Base-by-base conservation (phyloP, 2,329 filamentous ascomycete species). In the Huntiella bhutanensis region DNA sequence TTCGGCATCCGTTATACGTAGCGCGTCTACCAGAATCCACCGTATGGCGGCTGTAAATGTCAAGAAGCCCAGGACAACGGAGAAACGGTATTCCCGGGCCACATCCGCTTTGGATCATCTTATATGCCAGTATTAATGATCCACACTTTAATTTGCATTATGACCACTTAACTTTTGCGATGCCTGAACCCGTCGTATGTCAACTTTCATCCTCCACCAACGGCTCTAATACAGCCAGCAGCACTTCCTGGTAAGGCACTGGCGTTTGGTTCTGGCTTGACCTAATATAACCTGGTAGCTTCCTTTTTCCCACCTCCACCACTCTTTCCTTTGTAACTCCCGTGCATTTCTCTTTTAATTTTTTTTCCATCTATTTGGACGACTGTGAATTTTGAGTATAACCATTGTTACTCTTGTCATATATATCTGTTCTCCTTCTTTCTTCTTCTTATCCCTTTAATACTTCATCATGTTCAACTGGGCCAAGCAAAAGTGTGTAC, bases 401-500 rank as follows among this genome's bases (percentile, higher is more conserved):
- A 28, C 17, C n/a, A 22, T 33, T 22, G n/a, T 43, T 6, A 38
- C 41, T 45, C 36, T 45, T 19, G 41, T 37, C 13, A 38, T 41
- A 17, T 44, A 15, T 47, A 11, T 45, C 40, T 35, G 16, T 40
- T 39, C 17, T 44, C 11, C 32, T 44, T 43, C 33, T 38, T 46
- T 41, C 22, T 10, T 46, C 43, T 41, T 28, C 35, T n/a, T 34
- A 41, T n/a, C 41, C 16, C 22, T 46, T 38, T 45, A 39, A 49
- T 44, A 43, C 15, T 39, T 55, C 61, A 72, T 59, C 63, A 91
- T 84, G 79, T 87, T 93, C 70, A 91, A 85, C 70, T 95, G 86
- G 86, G 80, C 86, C 56, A 91, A 93, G 67, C 81, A 88, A 65
- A 77, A 81, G 85, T 91, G 70, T 65, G 82, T 53, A 41, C 51